Evolutionary conservation across 257 asterid genomes (phyloP), one percentile per base, ranked within the genome.

Genomic region (Primulina tabacum): DNA sequence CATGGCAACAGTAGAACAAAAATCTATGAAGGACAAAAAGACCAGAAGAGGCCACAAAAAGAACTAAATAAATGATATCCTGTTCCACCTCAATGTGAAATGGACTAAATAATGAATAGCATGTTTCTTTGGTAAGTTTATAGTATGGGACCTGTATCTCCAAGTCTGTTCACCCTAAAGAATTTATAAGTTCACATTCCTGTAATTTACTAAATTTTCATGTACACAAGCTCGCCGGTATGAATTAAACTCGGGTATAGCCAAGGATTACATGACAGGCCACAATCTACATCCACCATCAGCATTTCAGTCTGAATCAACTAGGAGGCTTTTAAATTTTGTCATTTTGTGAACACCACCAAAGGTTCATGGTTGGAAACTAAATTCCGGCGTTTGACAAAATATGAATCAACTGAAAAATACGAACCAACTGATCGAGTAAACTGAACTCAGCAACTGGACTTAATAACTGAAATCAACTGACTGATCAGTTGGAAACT

Each of bases 1-100:
- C n/a, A 47, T 53, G 33, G 76, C 72, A 56, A 70, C 53, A 30
- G 64, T 52, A 64, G 55, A 60, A 58, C 6, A 58, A 64, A 63
- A 21, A 72, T 12, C 17, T 43, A 12, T 43, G 38, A 65, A 4
- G 62, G 70, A 66, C 62, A 60, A 47, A 24, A 64, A 11, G 59
- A 55, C 16, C 47, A 33, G 64, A 69, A 28, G 24, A 76, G 38
- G 30, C 47, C 50, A 55, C 68, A 64, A 38, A 52, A 4, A 58
- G 68, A 66, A 69, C 32, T 43, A 6, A 11, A 43, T 12, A 9
- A 43, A 38, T 8, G 47, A 10, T 11, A 38, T 8, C 47, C 47
- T 38, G 47, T 38, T 38, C 4, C 14, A 38, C 47, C 40, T 2
- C 53, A 43, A 43, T 3, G 17, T 43, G 53, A 43, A 38, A 11